Percentiles rank a stretch among this genome's conserved stretches.
Conservation (phyloP, 2,329 filamentous ascomycete genomes). For the Coccinonectria pachysandricola region DNA sequence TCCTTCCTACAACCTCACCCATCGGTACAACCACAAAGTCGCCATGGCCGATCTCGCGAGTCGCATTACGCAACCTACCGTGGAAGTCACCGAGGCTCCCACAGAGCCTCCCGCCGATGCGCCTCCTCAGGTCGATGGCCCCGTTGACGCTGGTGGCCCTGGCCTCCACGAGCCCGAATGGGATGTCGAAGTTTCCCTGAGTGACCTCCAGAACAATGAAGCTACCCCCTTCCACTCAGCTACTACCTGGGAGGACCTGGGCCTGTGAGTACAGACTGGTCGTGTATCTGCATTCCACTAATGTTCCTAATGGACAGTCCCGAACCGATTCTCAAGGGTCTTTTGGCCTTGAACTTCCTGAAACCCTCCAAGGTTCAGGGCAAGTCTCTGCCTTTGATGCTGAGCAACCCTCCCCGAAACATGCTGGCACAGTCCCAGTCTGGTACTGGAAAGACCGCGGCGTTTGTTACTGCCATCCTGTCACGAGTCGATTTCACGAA, state of each 20-base stretch:
- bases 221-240: slow-evolving; percentile 82
- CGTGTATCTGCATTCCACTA: no score
- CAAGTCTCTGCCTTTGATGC: slow-evolving; percentile 79
- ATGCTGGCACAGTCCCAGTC: slow-evolving; percentile 99
- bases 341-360: slow-evolving; percentile 74
- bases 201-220: slow-evolving; percentile 75
- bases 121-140: slow-evolving; percentile 28
- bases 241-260: slow-evolving; percentile 73
- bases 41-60: slow-evolving; percentile 41
- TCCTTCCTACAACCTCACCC: neutral
- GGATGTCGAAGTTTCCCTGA: slow-evolving; percentile 87
- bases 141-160: slow-evolving; percentile 34
- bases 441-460: slow-evolving; percentile 94
- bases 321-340: slow-evolving; percentile 59
- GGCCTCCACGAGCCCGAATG: slow-evolving; percentile 62
- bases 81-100: slow-evolving; percentile 14
- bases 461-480: slow-evolving; percentile 87
- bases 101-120: slow-evolving; percentile 12
- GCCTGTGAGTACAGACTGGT: slow-evolving; percentile 56
- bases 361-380: slow-evolving; percentile 98
- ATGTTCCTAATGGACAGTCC: slow-evolving; percentile 24
- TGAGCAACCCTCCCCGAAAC: slow-evolving; percentile 77
- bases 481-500: slow-evolving; percentile 69
- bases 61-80: slow-evolving; percentile 38
- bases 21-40: slow-evolving; percentile 6